These are phyloP conservation scores for Pichia sp. DNA, from an alignment of 1,139 yeast genomes.

Conservation along the genomic window DNA sequence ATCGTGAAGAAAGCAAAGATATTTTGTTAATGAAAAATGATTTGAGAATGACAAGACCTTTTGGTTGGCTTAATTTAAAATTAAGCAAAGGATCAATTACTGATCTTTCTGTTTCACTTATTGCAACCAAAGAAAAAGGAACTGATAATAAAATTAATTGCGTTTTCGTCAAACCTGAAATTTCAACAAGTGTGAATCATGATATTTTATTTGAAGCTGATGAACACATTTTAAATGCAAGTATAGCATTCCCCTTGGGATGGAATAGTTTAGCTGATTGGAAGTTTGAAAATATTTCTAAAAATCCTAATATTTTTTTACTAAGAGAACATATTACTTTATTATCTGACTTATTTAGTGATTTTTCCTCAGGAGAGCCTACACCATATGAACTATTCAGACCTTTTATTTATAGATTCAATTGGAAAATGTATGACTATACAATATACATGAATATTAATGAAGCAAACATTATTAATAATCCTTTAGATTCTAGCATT, in stretches of 20 bases:
- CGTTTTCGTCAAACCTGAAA: constrained; percentile 51
- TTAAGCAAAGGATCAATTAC: constrained; percentile 49
- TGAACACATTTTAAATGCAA: constrained; percentile 49
- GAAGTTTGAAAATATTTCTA: constrained; percentile 51
- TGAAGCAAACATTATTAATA: constrained; percentile 80
- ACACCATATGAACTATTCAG: constrained; percentile 70
- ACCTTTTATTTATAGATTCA: constrained; percentile 56
- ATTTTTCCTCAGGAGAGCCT: constrained; percentile 71
- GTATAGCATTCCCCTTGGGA: constrained; percentile 60
- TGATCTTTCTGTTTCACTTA: constrained; percentile 42
- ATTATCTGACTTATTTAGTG: constrained; percentile 67
- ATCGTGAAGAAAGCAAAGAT: constrained; percentile 80
- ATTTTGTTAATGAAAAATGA: constrained; percentile 12
- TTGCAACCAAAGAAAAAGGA: constrained; percentile 49
- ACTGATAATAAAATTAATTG: constrained; percentile 49
- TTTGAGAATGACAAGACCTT: constrained; percentile 42
- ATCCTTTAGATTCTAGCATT: constrained; percentile 77
- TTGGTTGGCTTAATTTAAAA: constrained; percentile 87
- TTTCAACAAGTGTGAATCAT: constrained; percentile 83
- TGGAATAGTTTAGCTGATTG: constrained; percentile 81
- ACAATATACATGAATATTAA: constrained; percentile 71
- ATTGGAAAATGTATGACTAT: constrained; percentile 55
- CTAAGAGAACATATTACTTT: constrained; percentile 80
- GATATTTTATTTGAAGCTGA: constrained; percentile 67
- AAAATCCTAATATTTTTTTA: constrained; percentile 53